Evolutionary conservation across 257 asterid genomes (phyloP), one percentile per base, ranked within the genome.

Genomic region (Solanum chmielewskii): DNA sequence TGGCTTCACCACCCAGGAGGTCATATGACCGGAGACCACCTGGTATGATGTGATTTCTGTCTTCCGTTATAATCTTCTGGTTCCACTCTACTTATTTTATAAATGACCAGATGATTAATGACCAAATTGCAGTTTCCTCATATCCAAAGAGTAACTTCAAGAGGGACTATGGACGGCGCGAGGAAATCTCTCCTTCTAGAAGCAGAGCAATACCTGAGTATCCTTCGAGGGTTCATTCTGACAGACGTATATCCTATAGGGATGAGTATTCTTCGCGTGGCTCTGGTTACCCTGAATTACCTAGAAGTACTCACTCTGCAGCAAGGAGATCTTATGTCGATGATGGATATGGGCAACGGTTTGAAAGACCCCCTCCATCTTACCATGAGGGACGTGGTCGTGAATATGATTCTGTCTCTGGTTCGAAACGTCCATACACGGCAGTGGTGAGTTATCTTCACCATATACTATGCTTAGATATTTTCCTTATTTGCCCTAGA

Each of bases 21-120:
- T 90, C 99, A 85, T 95, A 96, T 89, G 99, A 96, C 83, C 92
- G 99, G 91, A 94, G 98, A 85, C 96, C 98, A 71, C 98, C 96
- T 88, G 99, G 99, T 96, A 81, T 88, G 89, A 44, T 60, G 76
- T 86, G 76, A 9, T 69, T 49, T 78, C 29, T 59, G 11, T 37
- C 52, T 80, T 37, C 31, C n/a, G 86, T 49, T 47, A 49, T 59
- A 31, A 70, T 83, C 31, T 37, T 82, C 70, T 27, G 80, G 59
- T 56, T 91, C 81, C 49, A 49, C 27, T 18, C 27, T 81, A 23
- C 45, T 49, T 81, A 81, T 81, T 81, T 45, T 81, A 29, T 49
- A 49, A 81, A 29, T 81, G 85, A 29, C 29, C 42, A 29, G 37
- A 49, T 81, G 39, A 49, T 44, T 49, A 6, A 29, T 81, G 69